Evolutionary conservation across 768 basidiomycete species (phyloP), one percentile per base, ranked within the genome.

Genomic region (Naganishia onofrii): DNA sequence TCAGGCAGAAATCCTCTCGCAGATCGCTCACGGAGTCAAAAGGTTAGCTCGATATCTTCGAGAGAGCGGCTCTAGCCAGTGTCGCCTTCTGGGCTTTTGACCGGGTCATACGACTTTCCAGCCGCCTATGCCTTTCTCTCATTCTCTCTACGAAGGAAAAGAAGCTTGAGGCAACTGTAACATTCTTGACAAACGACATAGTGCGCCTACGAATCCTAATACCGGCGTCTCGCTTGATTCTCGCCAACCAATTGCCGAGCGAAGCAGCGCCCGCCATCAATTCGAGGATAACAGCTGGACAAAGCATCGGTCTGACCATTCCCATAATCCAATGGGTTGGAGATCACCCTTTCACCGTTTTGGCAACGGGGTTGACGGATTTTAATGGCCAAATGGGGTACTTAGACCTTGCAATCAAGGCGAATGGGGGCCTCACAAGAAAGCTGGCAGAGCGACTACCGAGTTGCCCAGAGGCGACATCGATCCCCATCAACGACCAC

Each of bases 81-180:
- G 60, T 42, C 38, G 60, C 60, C 0, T 63, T 63, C 42, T 63
- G 60, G 60, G 60, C 60, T n/a, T 63, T 63, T 29, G 60, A 63
- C 42, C 60, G 60, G 7, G 1, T 63, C 60, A 17, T 63, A 9
- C 21, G 60, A 29, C 26, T 63, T 13, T 42, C n/a, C 60, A 46
- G 23, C 28, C 60, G 60, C 0, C 38, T 63, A 12, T 46, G 46
- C 21, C 23, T 42, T 19, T 63, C 60, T 17, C 32, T 63, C 38
- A 12, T 9, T 29, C 23, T 34, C 19, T 5, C 1, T 26, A 15
- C 2, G 34, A 17, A 42, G 12, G 38, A 44, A 2, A 42, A 29
- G 42, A 1, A 13, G 2, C 23, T 44, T 6, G 38, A 44, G 38
- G 60, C 60, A 44, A 42, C 60, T 12, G 42, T 63, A 10, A 44